Evolutionary conservation across 495 filamentous ascomycete species (phyloP), one percentile per base, ranked within the genome.

Genomic region (Aspergillus sparsus): DNA sequence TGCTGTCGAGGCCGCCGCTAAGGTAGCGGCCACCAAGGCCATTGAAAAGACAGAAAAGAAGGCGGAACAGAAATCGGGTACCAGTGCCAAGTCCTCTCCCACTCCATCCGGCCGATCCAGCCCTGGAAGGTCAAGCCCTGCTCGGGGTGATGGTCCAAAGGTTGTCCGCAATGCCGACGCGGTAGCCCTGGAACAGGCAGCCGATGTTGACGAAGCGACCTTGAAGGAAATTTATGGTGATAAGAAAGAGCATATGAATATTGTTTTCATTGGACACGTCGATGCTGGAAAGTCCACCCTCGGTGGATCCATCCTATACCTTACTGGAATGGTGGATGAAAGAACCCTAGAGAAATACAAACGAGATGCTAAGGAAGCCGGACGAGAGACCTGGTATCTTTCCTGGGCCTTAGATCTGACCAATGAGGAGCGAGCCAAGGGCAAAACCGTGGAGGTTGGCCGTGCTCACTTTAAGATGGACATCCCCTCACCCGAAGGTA

Each of bases 281-380:
- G 94, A 98, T 75, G 93, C 93, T 59, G 94, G 94, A 66, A 99
- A 98, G 78, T 94, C 90, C 15, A 98, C 94, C 2, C 83, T 99
- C 7, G 94, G 95, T 67, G 94, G 94, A 47, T 86, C 87, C 46
- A 94, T 99, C 56, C 79, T 98, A 4, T 96, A 94, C 68, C 85
- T 83, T 58, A 97, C 94, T 13, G 94, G 94, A 46, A 99, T 99
- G 94, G 94, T 99, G 11, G 95, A 99, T 68, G 93, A 99, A 75
- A 85, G 94, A 66, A 99, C 94, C 16, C 83, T 99, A 80, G 94
- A 99, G 10, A 99, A 99, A 73, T 94, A 94, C 79, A 97, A 93
- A 83, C 84, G 85, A 58, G 94, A 98, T 65, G 94, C 94, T 27
- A 98, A 96, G 79, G 94, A 97, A 12, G 83, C 92, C 53, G 94